Evolutionary conservation across 208 protist genomes (phyloP), one percentile per base, ranked within the genome.

Genomic region (Acanthamoeba royreba): DNA sequence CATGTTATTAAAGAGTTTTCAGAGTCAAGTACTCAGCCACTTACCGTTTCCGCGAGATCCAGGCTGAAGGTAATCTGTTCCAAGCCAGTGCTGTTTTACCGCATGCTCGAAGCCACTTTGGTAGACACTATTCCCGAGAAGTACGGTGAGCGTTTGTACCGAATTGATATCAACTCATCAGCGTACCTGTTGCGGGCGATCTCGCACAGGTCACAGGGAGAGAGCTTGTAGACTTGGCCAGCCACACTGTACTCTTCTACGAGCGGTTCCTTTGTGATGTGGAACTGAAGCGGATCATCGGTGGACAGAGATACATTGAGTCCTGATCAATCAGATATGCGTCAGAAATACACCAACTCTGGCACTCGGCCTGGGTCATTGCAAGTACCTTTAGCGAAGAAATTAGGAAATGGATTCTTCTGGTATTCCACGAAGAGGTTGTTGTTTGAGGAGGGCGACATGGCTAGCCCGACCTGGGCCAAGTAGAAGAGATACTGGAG

Each of bases 391-490:
- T 97, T 96, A 46, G 97, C 96, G 94, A 99, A 99, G 95, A 99
- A 99, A 89, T 38, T 85, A 22, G 98, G 98, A 94, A 99, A 99
- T 28, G 99, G 99, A 95, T 99, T 99, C 89, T 98, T 98, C 45
- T 99, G 61, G 94, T 99, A 99, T 25, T 97, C 95, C 40, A 99
- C 94, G 95, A 99, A 99, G 8, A 99, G 97, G 9, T 98, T 97
- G 97, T 99, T 99, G 96, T 99, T 99, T 96, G 98, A 99, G 17
- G 99, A 96, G 15, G 99, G 99, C 33, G 98, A 99, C 83, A 99
- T 98, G 66, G 99, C 98, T 25, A 99, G 95, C 49, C 99, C 99
- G 94, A 99, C 98, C 96, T 99, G 99, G 28, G 96, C 96, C 95
- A 11, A 99, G 96, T 96, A 89, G 96, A 99, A 99, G 38, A 99